phyloP scores from a whole-genome alignment of 129 eudicot genomes.

The Flaveria robusta region DNA sequence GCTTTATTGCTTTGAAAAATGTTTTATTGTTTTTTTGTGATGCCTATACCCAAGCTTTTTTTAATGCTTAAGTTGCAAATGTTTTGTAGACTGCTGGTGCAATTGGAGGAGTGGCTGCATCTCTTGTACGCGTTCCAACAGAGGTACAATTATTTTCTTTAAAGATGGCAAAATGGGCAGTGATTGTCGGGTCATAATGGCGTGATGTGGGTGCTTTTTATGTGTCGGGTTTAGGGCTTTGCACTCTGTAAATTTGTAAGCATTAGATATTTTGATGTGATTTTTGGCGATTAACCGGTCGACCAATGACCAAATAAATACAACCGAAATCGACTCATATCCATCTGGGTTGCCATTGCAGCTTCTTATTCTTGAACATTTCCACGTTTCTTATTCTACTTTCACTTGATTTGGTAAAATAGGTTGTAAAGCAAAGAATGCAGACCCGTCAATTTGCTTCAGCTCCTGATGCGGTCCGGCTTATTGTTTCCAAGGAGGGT shows the following conservation, averaged over 20 bases:
- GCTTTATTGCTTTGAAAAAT: not conserved
- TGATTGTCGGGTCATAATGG: not conserved
- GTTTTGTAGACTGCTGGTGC: constrained; percentile 88
- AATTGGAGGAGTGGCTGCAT: constrained; percentile 92
- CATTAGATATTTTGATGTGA: not conserved
- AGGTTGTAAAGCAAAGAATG: constrained; percentile 98
- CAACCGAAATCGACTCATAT: not conserved
- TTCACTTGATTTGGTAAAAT: constrained; percentile 24
- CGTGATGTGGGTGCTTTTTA: not conserved
- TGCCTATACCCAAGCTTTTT: not conserved
- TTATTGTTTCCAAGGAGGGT: constrained; percentile 79
- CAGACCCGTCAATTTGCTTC: constrained; percentile 92
- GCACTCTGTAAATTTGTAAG: not conserved
- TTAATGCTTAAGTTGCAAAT: constrained; percentile 24
- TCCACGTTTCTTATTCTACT: not conserved
- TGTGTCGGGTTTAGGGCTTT: not conserved
- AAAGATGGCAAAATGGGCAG: not conserved
- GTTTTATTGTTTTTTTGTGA: not conserved
- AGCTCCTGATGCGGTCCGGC: constrained; percentile 80
- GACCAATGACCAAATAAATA: not conserved
- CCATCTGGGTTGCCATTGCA: not conserved
- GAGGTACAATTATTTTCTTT: constrained; percentile 50
- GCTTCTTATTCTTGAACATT: not conserved
- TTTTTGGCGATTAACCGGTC: not conserved
- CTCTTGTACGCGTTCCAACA: constrained; percentile 94